Percentiles rank a stretch among this genome's conserved stretches.
These are phyloP conservation scores for Vitis amurensis DNA, from an alignment of 164 flowering plant genomes.

Conservation along the genomic window DNA sequence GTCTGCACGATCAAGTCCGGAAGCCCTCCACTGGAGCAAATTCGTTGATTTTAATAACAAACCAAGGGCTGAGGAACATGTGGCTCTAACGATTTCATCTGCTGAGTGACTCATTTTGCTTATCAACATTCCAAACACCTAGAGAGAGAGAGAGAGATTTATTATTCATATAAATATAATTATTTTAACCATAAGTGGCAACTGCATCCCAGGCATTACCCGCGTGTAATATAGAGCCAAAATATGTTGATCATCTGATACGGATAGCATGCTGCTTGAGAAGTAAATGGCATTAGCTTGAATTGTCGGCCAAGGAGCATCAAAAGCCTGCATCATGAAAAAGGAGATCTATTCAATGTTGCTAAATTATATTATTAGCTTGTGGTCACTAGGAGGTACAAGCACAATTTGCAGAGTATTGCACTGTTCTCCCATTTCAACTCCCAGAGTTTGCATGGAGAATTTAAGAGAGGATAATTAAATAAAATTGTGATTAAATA, in stretches of 20 bases:
- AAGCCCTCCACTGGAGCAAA: constrained; percentile 49
- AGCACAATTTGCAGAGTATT: no score
- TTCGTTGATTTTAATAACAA: constrained; percentile 61
- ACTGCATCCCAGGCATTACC: constrained; percentile 33
- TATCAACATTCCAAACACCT: constrained; percentile 88
- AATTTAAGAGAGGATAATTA: no score
- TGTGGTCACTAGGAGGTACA: no score
- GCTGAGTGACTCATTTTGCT: constrained; percentile 68
- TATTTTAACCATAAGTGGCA: no score
- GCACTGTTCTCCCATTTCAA: no score
- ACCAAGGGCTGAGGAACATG: constrained; percentile 74
- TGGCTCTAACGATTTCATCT: constrained; percentile 84
- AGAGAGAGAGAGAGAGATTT: constrained; percentile 5
- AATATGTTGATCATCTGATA: constrained; percentile 73
- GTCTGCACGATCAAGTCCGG: constrained; percentile 49
- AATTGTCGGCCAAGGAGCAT: constrained; percentile 88
- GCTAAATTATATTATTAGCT: no score
- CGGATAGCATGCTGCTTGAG: constrained; percentile 63
- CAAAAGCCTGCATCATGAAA: constrained; percentile 73
- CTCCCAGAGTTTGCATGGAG: no score
- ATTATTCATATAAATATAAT: background rate
- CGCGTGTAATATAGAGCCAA: constrained; percentile 60
- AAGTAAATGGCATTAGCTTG: constrained; percentile 95
- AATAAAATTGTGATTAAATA: no score
- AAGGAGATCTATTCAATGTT: background rate